Evolutionary conservation across 805 yeast genomes (phyloP).

Genomic region (Barnettozyma populi): DNA sequence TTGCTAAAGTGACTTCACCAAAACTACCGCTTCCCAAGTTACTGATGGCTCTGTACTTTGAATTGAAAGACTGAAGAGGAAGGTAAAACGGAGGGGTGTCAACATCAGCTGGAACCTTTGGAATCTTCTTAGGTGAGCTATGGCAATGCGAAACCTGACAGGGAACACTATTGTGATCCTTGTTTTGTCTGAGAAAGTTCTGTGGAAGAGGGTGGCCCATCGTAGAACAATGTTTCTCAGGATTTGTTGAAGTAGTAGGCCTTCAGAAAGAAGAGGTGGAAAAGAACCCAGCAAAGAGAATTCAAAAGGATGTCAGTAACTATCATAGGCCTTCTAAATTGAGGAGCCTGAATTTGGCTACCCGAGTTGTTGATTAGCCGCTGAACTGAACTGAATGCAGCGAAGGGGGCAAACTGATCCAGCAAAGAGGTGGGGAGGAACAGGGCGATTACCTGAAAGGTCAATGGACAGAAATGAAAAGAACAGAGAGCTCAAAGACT

Average conservation of each 20-base stretch:
- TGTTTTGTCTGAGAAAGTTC: background rate
- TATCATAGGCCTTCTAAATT: background rate
- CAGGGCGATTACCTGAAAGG: background rate
- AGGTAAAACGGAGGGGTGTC: conserved; percentile 34
- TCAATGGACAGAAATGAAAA: background rate
- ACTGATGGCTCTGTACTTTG: conserved; percentile 45
- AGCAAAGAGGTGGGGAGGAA: background rate
- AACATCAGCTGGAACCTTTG: conserved; percentile 31
- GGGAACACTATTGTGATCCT: background rate
- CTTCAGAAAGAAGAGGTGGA: conserved; percentile 8
- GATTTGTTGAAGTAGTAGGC: conserved; percentile 5
- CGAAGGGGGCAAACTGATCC: background rate
- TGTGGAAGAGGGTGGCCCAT: background rate
- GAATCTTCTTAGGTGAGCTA: conserved; percentile 2
- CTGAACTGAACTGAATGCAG: background rate
- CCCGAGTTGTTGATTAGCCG: background rate
- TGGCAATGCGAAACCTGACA: background rate
- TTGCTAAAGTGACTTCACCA: conserved; percentile 65
- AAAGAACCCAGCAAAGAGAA: conserved; percentile 10
- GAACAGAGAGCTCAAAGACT: background rate
- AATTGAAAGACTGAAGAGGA: conserved; percentile 38
- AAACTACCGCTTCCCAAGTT: conserved; percentile 71
- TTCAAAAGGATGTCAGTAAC: conserved; percentile 6
- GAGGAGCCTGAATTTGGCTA: background rate
- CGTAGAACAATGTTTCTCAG: background rate